Percentiles rank a stretch among this genome's conserved stretches.
Evolutionary conservation across 2,329 filamentous ascomycete species (phyloP).

Genomic region (Colletotrichum noveboracense): DNA sequence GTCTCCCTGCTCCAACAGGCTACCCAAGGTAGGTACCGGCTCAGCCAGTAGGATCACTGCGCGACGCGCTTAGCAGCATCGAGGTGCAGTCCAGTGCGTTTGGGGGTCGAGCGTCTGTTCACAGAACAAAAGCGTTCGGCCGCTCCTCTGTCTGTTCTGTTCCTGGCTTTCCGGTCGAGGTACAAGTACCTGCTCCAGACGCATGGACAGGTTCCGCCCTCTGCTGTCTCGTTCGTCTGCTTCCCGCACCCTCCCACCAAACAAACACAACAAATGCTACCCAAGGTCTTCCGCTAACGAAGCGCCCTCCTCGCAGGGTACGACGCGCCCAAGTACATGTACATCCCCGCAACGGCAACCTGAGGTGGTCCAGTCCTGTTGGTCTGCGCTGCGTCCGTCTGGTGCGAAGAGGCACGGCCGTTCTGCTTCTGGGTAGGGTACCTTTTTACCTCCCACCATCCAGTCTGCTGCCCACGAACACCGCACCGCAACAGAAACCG

Average conservation of each 20-base stretch:
- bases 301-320: neutral
- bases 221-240: neutral
- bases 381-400: neutral
- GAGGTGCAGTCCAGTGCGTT: conserved; percentile 17
- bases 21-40: neutral
- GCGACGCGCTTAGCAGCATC: conserved; percentile 36
- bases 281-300: neutral
- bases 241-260: neutral
- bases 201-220: neutral
- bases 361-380: conserved; percentile 8
- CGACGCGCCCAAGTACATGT: neutral
- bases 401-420: conserved; percentile 3
- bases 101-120: conserved; percentile 15
- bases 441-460: neutral
- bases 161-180: neutral
- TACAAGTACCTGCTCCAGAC: neutral
- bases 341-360: neutral
- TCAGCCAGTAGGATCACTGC: conserved; percentile 37
- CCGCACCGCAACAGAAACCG: neutral
- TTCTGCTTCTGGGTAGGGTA: neutral
- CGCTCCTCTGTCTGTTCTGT: neutral
- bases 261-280: neutral
- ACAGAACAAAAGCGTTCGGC: neutral
- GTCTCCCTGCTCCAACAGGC: neutral
- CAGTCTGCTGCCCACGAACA: neutral